Percentiles rank a stretch among this genome's conserved stretches.
phyloP scores from a whole-genome alignment of 345 rosid genomes.

The Citrus hindsii region DNA sequence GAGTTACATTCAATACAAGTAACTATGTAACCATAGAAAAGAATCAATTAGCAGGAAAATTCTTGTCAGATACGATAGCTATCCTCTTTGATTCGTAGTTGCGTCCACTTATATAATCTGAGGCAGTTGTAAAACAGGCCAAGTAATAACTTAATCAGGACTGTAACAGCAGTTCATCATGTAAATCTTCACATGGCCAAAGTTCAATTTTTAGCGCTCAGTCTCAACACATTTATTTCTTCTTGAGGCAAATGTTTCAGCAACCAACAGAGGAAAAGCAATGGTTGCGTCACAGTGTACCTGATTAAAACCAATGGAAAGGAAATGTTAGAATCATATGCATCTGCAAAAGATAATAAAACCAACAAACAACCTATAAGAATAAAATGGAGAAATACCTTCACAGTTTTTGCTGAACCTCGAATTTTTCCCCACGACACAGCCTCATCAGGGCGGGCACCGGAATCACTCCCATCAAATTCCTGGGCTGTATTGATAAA shows the following conservation, averaged over 20 bases:
- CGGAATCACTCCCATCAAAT: slow-evolving; percentile 97
- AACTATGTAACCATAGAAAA: not conserved
- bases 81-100: not conserved
- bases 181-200: not conserved
- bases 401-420: slow-evolving; percentile 75
- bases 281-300: slow-evolving; percentile 96
- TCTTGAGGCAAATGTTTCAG: slow-evolving; percentile 82
- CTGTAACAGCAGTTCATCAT: not conserved
- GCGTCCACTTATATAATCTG: not conserved
- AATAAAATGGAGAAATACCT: slow-evolving; percentile 38
- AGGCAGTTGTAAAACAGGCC: not conserved
- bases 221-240: slow-evolving; percentile 18
- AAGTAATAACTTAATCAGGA: not conserved
- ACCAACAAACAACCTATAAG: not conserved
- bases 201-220: slow-evolving; percentile 8
- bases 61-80: not conserved
- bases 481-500: slow-evolving; percentile 92
- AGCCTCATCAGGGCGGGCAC: slow-evolving; percentile 95
- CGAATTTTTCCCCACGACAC: slow-evolving; percentile 95
- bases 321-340: not conserved
- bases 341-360: not conserved
- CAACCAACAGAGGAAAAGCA: slow-evolving; percentile 89
- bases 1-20: not conserved
- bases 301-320: slow-evolving; percentile 28
- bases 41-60: not conserved